A percentile compares a stretch with the other conserved stretches of the same genome.
phyloP scores from a whole-genome alignment of 140 eudicot species.

The Oenanthe javanica region DNA sequence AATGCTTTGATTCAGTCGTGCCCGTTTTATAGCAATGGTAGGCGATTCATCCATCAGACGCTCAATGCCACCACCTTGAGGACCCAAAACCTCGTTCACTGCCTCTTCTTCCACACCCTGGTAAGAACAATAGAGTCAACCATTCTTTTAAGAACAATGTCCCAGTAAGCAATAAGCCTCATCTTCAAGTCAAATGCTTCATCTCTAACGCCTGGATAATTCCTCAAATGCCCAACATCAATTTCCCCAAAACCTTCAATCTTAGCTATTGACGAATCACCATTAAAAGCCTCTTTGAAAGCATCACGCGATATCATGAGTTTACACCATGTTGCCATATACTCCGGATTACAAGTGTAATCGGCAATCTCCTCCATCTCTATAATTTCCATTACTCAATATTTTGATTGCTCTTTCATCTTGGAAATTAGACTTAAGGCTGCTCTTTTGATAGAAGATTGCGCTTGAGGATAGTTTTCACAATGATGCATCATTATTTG shows the following conservation, averaged over 20 bases:
- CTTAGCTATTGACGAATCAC: not conserved
- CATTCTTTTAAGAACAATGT: constrained; percentile 43
- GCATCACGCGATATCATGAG: constrained; percentile 9
- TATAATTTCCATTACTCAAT: constrained; percentile 23
- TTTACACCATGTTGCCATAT: constrained; percentile 15
- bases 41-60: constrained; percentile 42
- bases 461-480: constrained; percentile 32
- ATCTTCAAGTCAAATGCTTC: constrained; percentile 67
- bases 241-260: constrained; percentile 25
- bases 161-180: constrained; percentile 52
- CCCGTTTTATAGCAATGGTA: constrained; percentile 30
- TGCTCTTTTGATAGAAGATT: constrained; percentile 26
- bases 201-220: constrained; percentile 1
- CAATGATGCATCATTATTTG: constrained; percentile 20
- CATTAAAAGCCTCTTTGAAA: not conserved
- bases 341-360: constrained; percentile 33
- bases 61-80: constrained; percentile 31
- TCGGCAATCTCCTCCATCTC: constrained; percentile 29
- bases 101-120: constrained; percentile 36
- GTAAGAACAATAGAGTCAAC: constrained; percentile 50
- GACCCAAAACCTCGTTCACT: constrained; percentile 35
- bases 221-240: constrained; percentile 12
- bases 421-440: constrained; percentile 14
- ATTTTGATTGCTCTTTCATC: constrained; percentile 17
- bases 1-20: constrained; percentile 31